Evolutionary conservation across 2,329 filamentous ascomycete species (phyloP), one percentile per base, ranked within the genome.

Genomic region (Tolypocladium capitatum): DNA sequence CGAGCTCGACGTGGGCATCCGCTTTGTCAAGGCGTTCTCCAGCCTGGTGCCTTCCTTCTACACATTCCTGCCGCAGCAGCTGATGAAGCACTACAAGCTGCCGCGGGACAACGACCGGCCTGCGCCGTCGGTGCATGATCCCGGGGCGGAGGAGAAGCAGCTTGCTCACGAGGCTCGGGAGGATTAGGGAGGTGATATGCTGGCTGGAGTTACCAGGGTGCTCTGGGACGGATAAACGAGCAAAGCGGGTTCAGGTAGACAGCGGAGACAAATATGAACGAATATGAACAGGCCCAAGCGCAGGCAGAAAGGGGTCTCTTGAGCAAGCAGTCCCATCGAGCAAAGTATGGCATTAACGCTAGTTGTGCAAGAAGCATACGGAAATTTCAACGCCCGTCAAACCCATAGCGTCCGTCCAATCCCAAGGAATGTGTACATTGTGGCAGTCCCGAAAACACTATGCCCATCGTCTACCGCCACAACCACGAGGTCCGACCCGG

Each of bases 31-130:
- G 58, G 63, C 70, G 2, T 60, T 83, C 16, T 59, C 67, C 28
- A 70, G 70, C 0, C 60, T 82, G 11, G 74, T 76, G 48, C 78
- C 78, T 3, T 76, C 74, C 0, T 86, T 84, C 58, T 79, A 84
- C 58, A 74, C 70, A 0, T 78, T 79, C 48, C 66, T 89, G 27
- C 74, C 77, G 1, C 86, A 90, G 60, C 77, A 83, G 54, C 66
- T 85, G 53, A 85, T 90, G 81, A 56, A 71, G 21, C 63, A 71
- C 18, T 89, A 77, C 73, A 85, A 80, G 60, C 65, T 74, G 24
- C 81, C 82, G 0, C 58, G 59, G 3, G 55, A 55, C 1, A 68
- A 68, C 28, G 63, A 71, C 14, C 68, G 74, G 1, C 69, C 70
- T 3, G 65, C 69, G 2, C 71, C 68, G 4, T 76, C 71, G 1